Evolutionary conservation across 2,329 filamentous ascomycete genomes (phyloP).

Genomic region (Monilinia aucupariae): DNA sequence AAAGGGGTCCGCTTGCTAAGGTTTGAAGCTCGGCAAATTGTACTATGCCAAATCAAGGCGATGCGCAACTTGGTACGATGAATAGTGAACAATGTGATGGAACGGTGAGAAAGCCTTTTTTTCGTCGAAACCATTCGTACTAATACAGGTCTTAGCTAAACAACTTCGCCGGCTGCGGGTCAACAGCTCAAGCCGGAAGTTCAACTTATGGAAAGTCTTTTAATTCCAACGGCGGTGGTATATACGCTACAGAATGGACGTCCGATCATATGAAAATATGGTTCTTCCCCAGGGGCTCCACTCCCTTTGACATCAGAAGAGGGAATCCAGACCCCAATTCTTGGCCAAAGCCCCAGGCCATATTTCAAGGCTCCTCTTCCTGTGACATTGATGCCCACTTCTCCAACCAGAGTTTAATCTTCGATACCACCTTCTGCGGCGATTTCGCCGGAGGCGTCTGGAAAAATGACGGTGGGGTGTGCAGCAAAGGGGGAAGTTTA

Average conservation of each 20-base stretch:
- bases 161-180: slow-evolving; percentile 13
- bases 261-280: slow-evolving; percentile 61
- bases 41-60: not conserved
- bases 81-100: slow-evolving; percentile 11
- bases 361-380: slow-evolving; percentile 43
- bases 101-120: not conserved
- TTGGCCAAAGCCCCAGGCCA: slow-evolving; percentile 64
- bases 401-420: slow-evolving; percentile 65
- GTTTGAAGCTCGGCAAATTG: slow-evolving; percentile 10
- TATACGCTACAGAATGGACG: slow-evolving; percentile 68
- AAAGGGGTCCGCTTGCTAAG: not conserved
- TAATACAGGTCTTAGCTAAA: not conserved
- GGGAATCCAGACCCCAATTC: slow-evolving; percentile 55
- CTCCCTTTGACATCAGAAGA: slow-evolving; percentile 62
- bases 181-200: slow-evolving; percentile 20
- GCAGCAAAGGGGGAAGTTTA: slow-evolving; percentile 42
- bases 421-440: slow-evolving; percentile 82
- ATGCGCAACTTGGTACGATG: slow-evolving; percentile 1
- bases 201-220: slow-evolving; percentile 55
- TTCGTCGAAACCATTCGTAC: no score
- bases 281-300: slow-evolving; percentile 52
- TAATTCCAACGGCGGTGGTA: slow-evolving; percentile 59
- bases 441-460: slow-evolving; percentile 66
- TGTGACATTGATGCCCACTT: slow-evolving; percentile 72
- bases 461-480: slow-evolving; percentile 43